phyloP scores from a whole-genome alignment of 805 yeast genomes.

The Ogataea pignaliae region DNA sequence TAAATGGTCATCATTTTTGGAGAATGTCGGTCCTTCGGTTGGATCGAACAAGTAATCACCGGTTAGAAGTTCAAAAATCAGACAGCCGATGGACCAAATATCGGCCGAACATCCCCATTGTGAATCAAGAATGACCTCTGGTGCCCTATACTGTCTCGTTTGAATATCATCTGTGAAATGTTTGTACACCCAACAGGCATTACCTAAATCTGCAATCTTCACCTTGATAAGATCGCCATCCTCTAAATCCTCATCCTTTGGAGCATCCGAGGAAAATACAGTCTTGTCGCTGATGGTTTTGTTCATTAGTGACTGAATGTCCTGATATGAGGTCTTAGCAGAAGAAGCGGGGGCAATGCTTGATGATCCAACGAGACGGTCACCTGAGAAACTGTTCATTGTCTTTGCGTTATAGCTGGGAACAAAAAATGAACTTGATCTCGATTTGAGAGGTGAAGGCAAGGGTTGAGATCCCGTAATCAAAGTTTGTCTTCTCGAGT shows the following conservation, averaged over 20 bases:
- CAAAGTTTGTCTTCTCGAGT: constrained; percentile 64
- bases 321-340: constrained; percentile 17
- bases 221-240: constrained; percentile 58
- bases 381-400: constrained; percentile 13
- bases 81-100: constrained; percentile 93
- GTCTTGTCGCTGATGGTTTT: constrained; percentile 33
- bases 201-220: constrained; percentile 91
- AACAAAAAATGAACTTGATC: constrained; percentile 26
- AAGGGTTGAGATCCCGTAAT: constrained; percentile 91
- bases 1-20: constrained; percentile 92
- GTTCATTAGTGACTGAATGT: constrained; percentile 36
- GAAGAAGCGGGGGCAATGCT: constrained; percentile 5
- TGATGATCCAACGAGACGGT: constrained; percentile 5
- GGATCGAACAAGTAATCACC: constrained; percentile 97
- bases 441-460: constrained; percentile 77
- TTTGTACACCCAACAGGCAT: constrained; percentile 76
- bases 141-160: constrained; percentile 89
- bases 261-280: constrained; percentile 28
- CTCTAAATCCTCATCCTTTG: constrained; percentile 33
- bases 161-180: constrained; percentile 89
- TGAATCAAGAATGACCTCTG: constrained; percentile 77
- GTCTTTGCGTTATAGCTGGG: constrained; percentile 19
- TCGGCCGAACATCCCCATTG: constrained; percentile 96
- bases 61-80: constrained; percentile 84
- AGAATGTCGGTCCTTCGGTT: constrained; percentile 64